Base-by-base conservation (phyloP, 2,329 filamentous ascomycete species). In the Ophiostoma piceae region DNA sequence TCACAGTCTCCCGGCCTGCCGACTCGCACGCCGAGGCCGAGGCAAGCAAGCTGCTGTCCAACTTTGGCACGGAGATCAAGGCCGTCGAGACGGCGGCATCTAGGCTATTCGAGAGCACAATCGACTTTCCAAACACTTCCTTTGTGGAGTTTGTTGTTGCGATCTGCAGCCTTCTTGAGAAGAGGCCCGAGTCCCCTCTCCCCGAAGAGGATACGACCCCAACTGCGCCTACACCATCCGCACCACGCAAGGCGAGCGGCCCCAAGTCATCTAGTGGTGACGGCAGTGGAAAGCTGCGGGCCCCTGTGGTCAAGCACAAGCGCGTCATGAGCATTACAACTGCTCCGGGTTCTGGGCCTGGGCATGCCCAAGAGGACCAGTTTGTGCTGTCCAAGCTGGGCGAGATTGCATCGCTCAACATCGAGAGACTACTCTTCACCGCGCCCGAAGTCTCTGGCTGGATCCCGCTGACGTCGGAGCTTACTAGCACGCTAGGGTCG, bases 31-130 rank as follows among this genome's bases (percentile, higher is more conserved):
- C 80, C 19, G 86, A 88, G 32, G 80, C 76, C n/a, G 85, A 87
- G 72, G 79, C 82, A 51, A 80, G 76, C 67, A 78, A 78, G 26
- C 79, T 87, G 70, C 84, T 87, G 74, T 83, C 84, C 11, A 92
- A 92, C 74, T 89, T 98, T 75, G 88, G 87, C 51, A 84, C 87
- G 0, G 95, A 99, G 77, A 90, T 97, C 37, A 87, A 90, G 71
- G 92, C 95, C 41, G 94, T 98, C 0, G 92, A 97, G 78, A 90
- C 90, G 7, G 95, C 95, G 2, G 92, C 93, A 1, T 88, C 88
- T 1, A 88, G 95, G 72, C 83, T 99, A 22, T 89, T 98, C 71
- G 95, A 98, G 77, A 97, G 93, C 79, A 98, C 94, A 0, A 84
- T 90, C 19, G 94, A 97, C 74, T 98, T 96, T 75, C 92, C 93